Evolutionary conservation across 2,329 filamentous ascomycete species (phyloP).

Genomic region (Niveomyces coronatus): DNA sequence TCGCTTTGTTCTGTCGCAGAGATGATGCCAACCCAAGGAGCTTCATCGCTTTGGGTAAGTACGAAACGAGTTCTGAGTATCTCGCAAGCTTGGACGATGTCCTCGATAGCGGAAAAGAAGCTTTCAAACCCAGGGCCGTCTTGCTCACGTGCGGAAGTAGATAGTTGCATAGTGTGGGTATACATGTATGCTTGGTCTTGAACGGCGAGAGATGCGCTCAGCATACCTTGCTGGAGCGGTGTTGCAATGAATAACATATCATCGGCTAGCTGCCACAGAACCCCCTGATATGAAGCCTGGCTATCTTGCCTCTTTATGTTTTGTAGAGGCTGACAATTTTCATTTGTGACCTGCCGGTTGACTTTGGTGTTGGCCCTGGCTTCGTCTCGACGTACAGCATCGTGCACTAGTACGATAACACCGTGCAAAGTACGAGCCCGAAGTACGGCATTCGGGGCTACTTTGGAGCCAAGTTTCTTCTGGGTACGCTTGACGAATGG

Average conservation of each 20-base stretch:
- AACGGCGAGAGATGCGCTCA: conserved; percentile 15
- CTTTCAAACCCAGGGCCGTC: conserved; percentile 11
- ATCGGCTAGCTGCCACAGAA: conserved; percentile 11
- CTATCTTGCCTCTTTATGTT: no score
- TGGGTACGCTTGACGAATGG: conserved; percentile 12
- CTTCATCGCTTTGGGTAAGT: conserved; percentile 13
- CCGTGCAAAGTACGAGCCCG: conserved; percentile 15
- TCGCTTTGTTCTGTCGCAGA: conserved; percentile 14
- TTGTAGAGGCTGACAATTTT: no score
- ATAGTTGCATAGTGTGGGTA: conserved; percentile 15
- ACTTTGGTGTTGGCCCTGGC: conserved; percentile 4
- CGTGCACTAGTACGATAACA: conserved; percentile 11
- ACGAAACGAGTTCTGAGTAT: conserved; percentile 16
- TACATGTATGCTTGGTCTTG: conserved; percentile 15
- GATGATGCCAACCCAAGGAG: conserved; percentile 17
- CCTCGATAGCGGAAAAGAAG: conserved; percentile 14
- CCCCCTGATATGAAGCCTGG: conserved; percentile 12
- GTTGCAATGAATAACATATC: conserved; percentile 17
- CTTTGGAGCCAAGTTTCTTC: conserved; percentile 9
- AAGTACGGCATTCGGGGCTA: conserved; percentile 15
- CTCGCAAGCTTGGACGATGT: conserved; percentile 16
- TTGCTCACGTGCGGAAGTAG: conserved; percentile 7
- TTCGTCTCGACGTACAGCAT: no score
- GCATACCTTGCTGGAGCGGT: conserved; percentile 18
- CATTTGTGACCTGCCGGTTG: no score